phyloP scores from a whole-genome alignment of 2,329 filamentous ascomycete genomes.

The Fusarium transvaalense region DNA sequence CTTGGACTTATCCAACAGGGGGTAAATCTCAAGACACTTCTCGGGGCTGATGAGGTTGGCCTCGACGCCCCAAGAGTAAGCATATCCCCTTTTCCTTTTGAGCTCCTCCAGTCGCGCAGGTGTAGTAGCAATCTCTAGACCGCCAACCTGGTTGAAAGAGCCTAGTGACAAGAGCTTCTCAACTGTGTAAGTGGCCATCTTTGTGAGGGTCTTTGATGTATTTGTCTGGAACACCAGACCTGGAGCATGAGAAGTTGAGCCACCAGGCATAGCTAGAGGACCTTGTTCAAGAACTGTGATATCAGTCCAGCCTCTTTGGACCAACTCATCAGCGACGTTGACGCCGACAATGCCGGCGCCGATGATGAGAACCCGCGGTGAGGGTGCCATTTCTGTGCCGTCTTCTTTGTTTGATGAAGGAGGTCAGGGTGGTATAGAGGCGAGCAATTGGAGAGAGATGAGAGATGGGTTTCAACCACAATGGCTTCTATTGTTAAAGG shows the following conservation, averaged over 20 bases:
- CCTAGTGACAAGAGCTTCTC: slow-evolving; percentile 69
- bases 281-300: slow-evolving; percentile 76
- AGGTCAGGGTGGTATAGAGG: neutral
- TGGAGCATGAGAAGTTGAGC: slow-evolving; percentile 74
- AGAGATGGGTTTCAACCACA: slow-evolving; percentile 26
- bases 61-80: slow-evolving; percentile 71
- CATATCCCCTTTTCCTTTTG: slow-evolving; percentile 72
- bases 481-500: slow-evolving; percentile 35
- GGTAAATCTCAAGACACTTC: slow-evolving; percentile 66
- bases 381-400: slow-evolving; percentile 30
- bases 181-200: slow-evolving; percentile 71
- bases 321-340: slow-evolving; percentile 74
- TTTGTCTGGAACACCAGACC: slow-evolving; percentile 75
- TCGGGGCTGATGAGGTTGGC: slow-evolving; percentile 64
- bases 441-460: neutral
- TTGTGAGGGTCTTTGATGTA: slow-evolving; percentile 67
- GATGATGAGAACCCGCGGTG: slow-evolving; percentile 67
- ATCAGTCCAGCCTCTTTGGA: slow-evolving; percentile 70
- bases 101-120: slow-evolving; percentile 69
- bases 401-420: neutral
- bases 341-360: slow-evolving; percentile 74
- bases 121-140: slow-evolving; percentile 72
- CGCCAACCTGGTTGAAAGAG: slow-evolving; percentile 74
- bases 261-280: slow-evolving; percentile 71
- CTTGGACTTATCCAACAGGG: slow-evolving; percentile 64